Base-by-base conservation (phyloP, 116 monocot species). In the Zostera marina region DNA sequence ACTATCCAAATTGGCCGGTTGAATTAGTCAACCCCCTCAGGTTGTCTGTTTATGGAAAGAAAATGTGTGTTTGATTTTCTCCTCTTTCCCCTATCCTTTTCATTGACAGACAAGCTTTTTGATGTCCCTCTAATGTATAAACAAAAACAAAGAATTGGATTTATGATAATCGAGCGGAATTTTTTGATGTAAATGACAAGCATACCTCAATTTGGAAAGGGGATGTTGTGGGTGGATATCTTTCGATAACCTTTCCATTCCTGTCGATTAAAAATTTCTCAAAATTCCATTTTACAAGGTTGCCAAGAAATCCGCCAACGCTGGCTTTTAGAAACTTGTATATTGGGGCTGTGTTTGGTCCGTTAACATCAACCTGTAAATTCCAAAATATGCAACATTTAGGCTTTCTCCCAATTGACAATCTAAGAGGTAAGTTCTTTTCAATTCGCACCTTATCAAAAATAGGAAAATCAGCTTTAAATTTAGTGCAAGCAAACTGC, bases 271-370 rank as follows among this genome's bases (percentile, higher is more conserved):
- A 53, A 52, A 81, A 81, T 60, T 81, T 81, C 24, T 66, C 73
- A 63, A 81, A 81, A 61, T 81, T 92, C 92, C 92, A 92, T 65
- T 92, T 83, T 40, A 92, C 77, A 68, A 78, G 67, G 26, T 71
- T 11, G 2, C 76, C 63, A 12, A 76, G 53, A 20, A 72, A 15
- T 3, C 78, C 78, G 22, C 69, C 78, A 62, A 66, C 70, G 7
- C 62, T 42, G 8, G 67, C 51, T 51, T 72, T 77, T 42, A 77
- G 44, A 63, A 68, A 71, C 52, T 72, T 66, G 60, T 77, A 77
- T 11, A 77, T 55, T 1, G 69, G 66, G 10, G 70, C 65, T 15
- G 70, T 54, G 40, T 70, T 49, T 11, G 66, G 61, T 2, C 73
- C 74, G 20, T 78, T 78, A 22, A 70, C 64, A 63, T 63, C 56